Base-by-base conservation (phyloP, 345 rosid genomes). In the Eucalyptus pumila region DNA sequence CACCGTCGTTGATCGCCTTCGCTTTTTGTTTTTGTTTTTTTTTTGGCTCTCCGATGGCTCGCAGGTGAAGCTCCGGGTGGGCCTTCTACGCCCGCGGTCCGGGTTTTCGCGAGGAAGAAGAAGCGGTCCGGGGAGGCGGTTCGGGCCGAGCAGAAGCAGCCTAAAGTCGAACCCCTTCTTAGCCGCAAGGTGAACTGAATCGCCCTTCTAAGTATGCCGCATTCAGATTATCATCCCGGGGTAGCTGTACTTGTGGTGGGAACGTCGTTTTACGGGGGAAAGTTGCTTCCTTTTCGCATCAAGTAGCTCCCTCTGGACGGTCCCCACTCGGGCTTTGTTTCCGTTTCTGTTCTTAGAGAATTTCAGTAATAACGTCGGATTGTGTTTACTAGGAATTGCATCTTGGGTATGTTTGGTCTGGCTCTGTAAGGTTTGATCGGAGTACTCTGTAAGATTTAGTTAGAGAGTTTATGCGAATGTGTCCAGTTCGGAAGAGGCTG, bases 81-180 rank as follows among this genome's bases (percentile, higher is more conserved):
- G 48, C 87, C 88, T 89, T 80, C 90, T 60, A n/a, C 30, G 37
- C 89, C 94, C 72, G 91, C 90, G 90, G 40, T 88, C 87, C 95
- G 94, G 48, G 96, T 93, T 81, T 93, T 91, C 91, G 91, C 86
- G 80, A 94, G 98, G 94, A 95, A 91, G 91, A 96, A 92, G 91
- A 94, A 94, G 90, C 92, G 89, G 76, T 93, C 92, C 89, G 89
- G 85, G 65, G 86, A 91, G n/a, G 52, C 89, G 87, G 90, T 90
- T 37, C 89, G 85, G 62, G 91, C 89, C 54, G 88, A 89, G 69
- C 89, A 91, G 65, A 85, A 88, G 81, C 89, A 88, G 56, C 89
- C 89, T 87, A 87, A 62, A 51, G 81, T 65, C 85, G 93, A 91
- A 89, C 88, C 89, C 58, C 50, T 37, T 81, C 83, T 88, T 7